Evolutionary conservation across 1,284 basidiomycete genomes (phyloP).

Genomic region (Waitea zeae): DNA sequence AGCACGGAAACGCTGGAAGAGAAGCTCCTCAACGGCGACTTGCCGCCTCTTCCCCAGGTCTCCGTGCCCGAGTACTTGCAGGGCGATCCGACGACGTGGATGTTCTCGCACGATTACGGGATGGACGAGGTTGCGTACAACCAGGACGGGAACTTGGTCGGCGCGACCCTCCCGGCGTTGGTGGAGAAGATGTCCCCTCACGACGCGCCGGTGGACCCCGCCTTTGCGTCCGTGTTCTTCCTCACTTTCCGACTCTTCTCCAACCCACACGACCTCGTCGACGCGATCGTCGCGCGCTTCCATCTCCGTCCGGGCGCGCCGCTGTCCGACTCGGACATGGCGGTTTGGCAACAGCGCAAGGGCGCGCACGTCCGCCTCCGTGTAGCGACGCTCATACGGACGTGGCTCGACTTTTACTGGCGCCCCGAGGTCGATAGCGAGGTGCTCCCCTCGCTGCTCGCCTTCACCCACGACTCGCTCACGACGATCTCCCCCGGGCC

Average conservation of each 20-base stretch:
- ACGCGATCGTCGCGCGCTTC: slow-evolving; percentile 68
- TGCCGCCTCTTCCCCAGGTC: slow-evolving; percentile 31
- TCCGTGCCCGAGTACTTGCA: no score
- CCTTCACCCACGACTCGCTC: slow-evolving; percentile 49
- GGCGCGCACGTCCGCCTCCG: slow-evolving; percentile 78
- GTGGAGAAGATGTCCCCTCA: slow-evolving; percentile 97
- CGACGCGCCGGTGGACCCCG: slow-evolving; percentile 72
- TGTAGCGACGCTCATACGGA: slow-evolving; percentile 83
- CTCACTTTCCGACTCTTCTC: slow-evolving; percentile 93
- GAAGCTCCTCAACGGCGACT: slow-evolving; percentile 32
- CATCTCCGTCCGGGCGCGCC: slow-evolving; percentile 48
- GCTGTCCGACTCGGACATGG: slow-evolving; percentile 44
- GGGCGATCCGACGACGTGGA: slow-evolving; percentile 36
- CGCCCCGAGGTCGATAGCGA: slow-evolving; percentile 44
- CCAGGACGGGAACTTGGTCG: slow-evolving; percentile 76
- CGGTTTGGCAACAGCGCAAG: slow-evolving; percentile 74
- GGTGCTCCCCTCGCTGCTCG: slow-evolving; percentile 38
- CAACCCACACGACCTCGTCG: slow-evolving; percentile 59
- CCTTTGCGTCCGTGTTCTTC: slow-evolving; percentile 83
- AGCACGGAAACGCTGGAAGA: slow-evolving; percentile 27
- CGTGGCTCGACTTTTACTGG: slow-evolving; percentile 91
- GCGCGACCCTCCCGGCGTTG: slow-evolving; percentile 76
- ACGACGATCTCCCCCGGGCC: slow-evolving; percentile 47
- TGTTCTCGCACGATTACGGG: slow-evolving; percentile 53
- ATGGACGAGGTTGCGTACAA: slow-evolving; percentile 82